Evolutionary conservation across 495 filamentous ascomycete species (phyloP).

Genomic region (Penicillium cinerascens): DNA sequence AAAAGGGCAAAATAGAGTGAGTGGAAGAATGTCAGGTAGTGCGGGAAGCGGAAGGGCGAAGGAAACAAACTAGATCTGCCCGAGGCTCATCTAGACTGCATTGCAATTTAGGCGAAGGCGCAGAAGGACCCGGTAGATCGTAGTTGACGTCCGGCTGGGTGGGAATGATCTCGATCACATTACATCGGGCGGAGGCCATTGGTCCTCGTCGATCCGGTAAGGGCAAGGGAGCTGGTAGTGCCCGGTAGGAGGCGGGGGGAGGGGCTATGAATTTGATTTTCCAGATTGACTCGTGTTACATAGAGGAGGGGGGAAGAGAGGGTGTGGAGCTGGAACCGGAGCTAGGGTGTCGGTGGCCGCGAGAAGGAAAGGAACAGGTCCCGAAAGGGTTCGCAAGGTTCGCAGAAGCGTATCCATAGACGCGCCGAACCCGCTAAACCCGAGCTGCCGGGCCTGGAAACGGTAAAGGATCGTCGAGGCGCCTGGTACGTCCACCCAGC

Average conservation of each 20-base stretch:
- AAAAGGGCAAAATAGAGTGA: not conserved
- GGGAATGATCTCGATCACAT: constrained; percentile 2
- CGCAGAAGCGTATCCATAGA: no score
- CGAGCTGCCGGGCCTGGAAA: not conserved
- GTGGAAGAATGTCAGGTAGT: no score
- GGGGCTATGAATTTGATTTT: not conserved
- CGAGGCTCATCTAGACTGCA: constrained; percentile 1
- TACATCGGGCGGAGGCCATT: constrained; percentile 10
- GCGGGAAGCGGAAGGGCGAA: not conserved
- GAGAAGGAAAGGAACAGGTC: not conserved
- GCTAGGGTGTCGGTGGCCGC: not conserved
- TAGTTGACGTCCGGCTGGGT: not conserved
- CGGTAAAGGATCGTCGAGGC: constrained; percentile 1
- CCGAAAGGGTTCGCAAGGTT: not conserved
- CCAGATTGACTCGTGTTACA: constrained; percentile 11
- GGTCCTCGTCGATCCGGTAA: not conserved
- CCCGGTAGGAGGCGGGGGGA: not conserved
- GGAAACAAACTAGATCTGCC: not conserved
- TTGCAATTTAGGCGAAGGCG: constrained; percentile 2
- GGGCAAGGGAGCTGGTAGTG: not conserved
- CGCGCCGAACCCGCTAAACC: not conserved
- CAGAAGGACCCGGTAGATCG: constrained; percentile 2
- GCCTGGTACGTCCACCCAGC: not conserved
- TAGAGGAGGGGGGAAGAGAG: no score
- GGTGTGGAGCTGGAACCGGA: not conserved